Base-by-base conservation (phyloP, 331 rosid species). In the Pyracantha coccinea region DNA sequence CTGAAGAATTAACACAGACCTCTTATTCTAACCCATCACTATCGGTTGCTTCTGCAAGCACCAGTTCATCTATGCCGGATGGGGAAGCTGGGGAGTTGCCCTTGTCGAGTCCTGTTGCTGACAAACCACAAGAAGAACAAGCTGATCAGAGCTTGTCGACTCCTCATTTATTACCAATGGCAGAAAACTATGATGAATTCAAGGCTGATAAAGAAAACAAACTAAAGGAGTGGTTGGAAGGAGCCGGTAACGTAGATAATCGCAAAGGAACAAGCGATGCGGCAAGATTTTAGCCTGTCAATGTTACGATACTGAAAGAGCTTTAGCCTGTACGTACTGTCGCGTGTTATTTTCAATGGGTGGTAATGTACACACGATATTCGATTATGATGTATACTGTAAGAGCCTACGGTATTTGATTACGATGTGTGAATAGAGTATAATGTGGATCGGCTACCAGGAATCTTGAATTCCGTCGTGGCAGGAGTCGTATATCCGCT, bases 161-260 rank as follows among this genome's bases (percentile, higher is more conserved):
- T 57, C 53, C 55, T 27, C 78, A 83, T 52, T 68, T 86, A 59
- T 50, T 79, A 44, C 72, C 82, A 2, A 50, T 71, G 65, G 76
- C 89, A 28, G 93, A 91, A 55, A 86, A 85, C 58, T 87, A 33
- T 41, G 91, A 83, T 20, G 90, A 89, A 59, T 93, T 89, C 89
- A 89, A 83, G 86, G 92, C 96, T 33, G 84, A 75, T 72, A 89
- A 78, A 80, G 98, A 89, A 90, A 90, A 88, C 54, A 83, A 91
- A 78, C 84, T 94, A 62, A 82, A 88, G 83, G 88, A 87, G 75
- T 94, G 98, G 97, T 84, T 90, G 66, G 92, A 80, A 73, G 92
- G 86, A 81, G 64, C 81, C 27, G 71, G 84, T 63, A 81, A 76
- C 59, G 63, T 25, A 53, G 82, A 84, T 24, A 41, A 82, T 63